Evolutionary conservation across 2,329 filamentous ascomycete genomes (phyloP).

Genomic region (Penicillium paneum): DNA sequence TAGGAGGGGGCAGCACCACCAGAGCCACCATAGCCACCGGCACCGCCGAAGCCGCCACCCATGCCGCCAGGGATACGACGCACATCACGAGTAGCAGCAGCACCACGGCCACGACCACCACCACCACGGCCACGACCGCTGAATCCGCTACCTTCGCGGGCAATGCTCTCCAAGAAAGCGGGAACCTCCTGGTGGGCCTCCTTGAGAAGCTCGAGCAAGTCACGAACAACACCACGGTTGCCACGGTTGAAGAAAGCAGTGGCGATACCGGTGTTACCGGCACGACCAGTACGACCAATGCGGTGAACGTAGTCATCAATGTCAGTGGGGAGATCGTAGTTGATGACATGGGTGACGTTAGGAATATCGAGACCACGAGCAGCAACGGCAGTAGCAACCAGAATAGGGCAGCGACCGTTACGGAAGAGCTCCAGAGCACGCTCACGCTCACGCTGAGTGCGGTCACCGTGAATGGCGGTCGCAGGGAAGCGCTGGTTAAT

Average conservation of each 20-base stretch:
- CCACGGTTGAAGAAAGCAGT: constrained; percentile 99
- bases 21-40: constrained; percentile 26
- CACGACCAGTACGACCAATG: constrained; percentile 99
- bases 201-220: constrained; percentile 95
- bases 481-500: constrained; percentile 99
- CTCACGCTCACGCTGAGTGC: constrained; percentile 98
- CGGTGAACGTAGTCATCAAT: constrained; percentile 99
- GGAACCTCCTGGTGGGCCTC: constrained; percentile 98
- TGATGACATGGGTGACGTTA: constrained; percentile 95
- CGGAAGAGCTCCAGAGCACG: constrained; percentile 97
- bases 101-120: constrained; percentile 61
- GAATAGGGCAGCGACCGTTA: constrained; percentile 88
- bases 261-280: constrained; percentile 96
- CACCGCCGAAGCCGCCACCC: constrained; percentile 37
- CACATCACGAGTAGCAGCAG: constrained; percentile 76
- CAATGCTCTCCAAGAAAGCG: constrained; percentile 91
- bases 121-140: constrained; percentile 71
- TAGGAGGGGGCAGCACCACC: constrained; percentile 26
- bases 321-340: constrained; percentile 98
- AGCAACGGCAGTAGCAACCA: constrained; percentile 95
- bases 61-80: constrained; percentile 62
- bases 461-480: constrained; percentile 97
- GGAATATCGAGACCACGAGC: constrained; percentile 90
- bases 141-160: constrained; percentile 82
- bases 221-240: constrained; percentile 95